phyloP scores from a whole-genome alignment of 306 rosid genomes.

The Quercus agrifolia region DNA sequence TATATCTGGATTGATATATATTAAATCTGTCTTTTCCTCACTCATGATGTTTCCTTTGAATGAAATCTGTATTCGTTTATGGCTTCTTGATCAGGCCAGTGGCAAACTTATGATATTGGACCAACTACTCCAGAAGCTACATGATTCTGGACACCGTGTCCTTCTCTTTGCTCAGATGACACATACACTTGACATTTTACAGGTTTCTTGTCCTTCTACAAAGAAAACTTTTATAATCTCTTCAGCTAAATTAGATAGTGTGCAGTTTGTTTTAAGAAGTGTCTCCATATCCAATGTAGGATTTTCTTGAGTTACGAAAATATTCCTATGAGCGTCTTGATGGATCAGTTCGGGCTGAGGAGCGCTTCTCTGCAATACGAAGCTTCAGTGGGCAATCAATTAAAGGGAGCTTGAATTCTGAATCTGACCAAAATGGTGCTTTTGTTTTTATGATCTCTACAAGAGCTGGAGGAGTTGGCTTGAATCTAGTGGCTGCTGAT shows the following conservation, averaged over 20 bases:
- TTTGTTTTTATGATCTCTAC: conserved; percentile 92
- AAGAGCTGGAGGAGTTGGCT: conserved; percentile 98
- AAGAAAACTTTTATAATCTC: neutral
- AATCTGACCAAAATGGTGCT: conserved; percentile 51
- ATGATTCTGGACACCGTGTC: conserved; percentile 70
- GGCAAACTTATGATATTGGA: conserved; percentile 87
- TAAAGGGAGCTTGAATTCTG: conserved; percentile 44
- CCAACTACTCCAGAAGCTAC: conserved; percentile 78
- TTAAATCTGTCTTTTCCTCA: conserved; percentile 6
- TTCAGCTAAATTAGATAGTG: neutral
- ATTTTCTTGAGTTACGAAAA: conserved; percentile 70
- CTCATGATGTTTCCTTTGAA: conserved; percentile 11
- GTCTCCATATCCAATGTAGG: conserved; percentile 43
- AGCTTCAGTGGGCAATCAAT: conserved; percentile 68
- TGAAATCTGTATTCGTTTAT: conserved; percentile 8
- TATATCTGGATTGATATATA: neutral
- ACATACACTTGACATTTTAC: conserved; percentile 92
- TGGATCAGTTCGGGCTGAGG: conserved; percentile 98
- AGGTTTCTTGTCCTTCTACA: conserved; percentile 42
- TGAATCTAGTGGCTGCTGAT: conserved; percentile 96
- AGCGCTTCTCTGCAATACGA: conserved; percentile 96
- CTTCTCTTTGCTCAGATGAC: conserved; percentile 97
- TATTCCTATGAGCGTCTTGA: conserved; percentile 96
- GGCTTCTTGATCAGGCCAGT: conserved; percentile 61
- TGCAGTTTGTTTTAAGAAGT: conserved; percentile 1